Evolutionary conservation across 495 filamentous ascomycete species (phyloP), one percentile per base, ranked within the genome.

Genomic region (Podospora pseudocomata): DNA sequence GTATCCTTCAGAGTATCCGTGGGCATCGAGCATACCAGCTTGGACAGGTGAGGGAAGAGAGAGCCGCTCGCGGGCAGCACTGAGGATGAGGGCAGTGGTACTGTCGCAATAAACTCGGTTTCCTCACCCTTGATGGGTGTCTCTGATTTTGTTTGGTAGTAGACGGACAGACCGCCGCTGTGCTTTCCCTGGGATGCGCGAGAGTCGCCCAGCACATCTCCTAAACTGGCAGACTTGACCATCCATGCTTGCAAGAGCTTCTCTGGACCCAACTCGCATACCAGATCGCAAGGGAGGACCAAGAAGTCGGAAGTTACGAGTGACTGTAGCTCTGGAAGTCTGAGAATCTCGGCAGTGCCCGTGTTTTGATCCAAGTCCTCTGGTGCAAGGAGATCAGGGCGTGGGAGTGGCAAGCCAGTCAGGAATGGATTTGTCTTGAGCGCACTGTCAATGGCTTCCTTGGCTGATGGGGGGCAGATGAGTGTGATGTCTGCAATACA

Each of bases 241-340:
- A 97, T 92, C 96, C 96, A 99, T 71, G 94, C 85, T 74, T 97
- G 92, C 2, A 94, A 78, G 11, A 97, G 80, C 57, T 88, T 85
- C 73, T 92, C 89, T 13, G 92, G 92, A 13, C 90, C 90, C 5
- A 99, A 81, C 74, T 97, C 94, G 80, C 91, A 97, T 20, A 99
- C 86, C 0, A 99, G 83, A 78, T 99, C 96, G 74, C 95, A 99
- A 2, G 94, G 94, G 23, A 99, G 80, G 4, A 98, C 89, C 7
- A 97, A 78, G 76, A 98, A 97, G 76, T 99, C 92, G 4, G 88
- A 86, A 28, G 84, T 92, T 66, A 99, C 89, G 55, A 83, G 82
- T 9, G 79, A 78, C 75, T 89, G 86, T 59, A 94, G 85, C 74
- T 92, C 89, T 0, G 90, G 88, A 15, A 93, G 83, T 4, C 93